Percentiles rank a stretch among this genome's conserved stretches.
phyloP scores from a whole-genome alignment of 1,284 basidiomycete species.

The Sporisorium scitamineum region DNA sequence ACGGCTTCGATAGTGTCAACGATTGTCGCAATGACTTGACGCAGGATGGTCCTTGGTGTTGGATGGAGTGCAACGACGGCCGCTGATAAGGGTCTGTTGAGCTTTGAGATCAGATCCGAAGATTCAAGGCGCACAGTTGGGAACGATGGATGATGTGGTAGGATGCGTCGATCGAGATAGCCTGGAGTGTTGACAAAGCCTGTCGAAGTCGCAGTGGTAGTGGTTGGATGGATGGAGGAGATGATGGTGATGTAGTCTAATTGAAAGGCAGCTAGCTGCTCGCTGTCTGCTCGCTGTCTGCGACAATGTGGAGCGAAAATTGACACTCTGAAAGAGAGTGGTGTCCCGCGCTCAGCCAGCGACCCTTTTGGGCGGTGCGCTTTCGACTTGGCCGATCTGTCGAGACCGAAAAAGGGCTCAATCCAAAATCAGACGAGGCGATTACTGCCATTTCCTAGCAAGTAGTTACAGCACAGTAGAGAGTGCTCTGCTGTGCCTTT shows the following conservation, averaged over 20 bases:
- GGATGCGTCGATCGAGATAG: neutral
- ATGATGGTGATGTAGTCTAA: neutral
- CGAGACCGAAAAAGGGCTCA: neutral
- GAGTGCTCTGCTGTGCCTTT: neutral
- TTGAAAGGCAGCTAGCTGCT: no score
- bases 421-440: neutral
- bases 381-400: conserved; percentile 37
- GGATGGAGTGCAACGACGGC: neutral
- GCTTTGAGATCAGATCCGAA: neutral
- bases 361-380: neutral
- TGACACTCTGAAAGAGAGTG: neutral
- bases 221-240: neutral
- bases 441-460: neutral
- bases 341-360: conserved; percentile 2
- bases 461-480: no score
- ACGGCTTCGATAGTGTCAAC: neutral
- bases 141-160: neutral
- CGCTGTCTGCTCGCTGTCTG: no score
- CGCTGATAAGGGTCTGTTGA: conserved; percentile 3
- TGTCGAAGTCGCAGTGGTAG: neutral
- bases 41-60: neutral
- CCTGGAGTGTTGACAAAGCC: neutral
- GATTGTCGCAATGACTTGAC: neutral
- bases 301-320: conserved; percentile 6
- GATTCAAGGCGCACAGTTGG: neutral